Evolutionary conservation across 73 alveolate genomes (phyloP).

Genomic region (Durusdinium trenchii): DNA sequence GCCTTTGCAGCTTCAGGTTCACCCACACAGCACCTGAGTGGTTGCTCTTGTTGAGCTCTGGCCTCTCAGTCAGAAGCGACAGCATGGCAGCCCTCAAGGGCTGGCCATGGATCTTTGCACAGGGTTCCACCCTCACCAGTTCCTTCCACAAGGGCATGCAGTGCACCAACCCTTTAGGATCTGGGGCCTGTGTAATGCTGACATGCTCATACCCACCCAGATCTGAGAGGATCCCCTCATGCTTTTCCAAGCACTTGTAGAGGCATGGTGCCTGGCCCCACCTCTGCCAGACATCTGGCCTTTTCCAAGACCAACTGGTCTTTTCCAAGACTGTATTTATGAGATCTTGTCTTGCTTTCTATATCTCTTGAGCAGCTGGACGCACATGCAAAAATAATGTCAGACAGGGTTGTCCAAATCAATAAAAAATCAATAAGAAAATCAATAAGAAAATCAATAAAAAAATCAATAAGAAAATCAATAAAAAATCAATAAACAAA

Average conservation of each 20-base stretch:
- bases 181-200: background rate
- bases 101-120: background rate
- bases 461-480: no score
- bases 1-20: background rate
- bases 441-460: no score
- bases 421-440: no score
- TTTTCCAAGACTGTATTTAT: constrained; percentile 21
- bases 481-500: no score
- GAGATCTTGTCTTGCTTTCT: no score
- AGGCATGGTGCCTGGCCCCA: background rate
- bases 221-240: background rate
- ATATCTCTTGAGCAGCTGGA: no score
- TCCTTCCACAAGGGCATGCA: background rate
- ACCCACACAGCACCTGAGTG: background rate
- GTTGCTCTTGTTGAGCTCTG: background rate
- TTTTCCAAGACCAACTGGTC: background rate
- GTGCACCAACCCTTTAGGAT: background rate
- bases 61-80: background rate
- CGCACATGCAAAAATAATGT: no score
- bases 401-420: no score
- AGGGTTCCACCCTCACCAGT: background rate
- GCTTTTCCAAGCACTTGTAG: background rate
- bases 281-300: background rate
- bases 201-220: background rate
- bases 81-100: constrained; percentile 1